phyloP scores from a whole-genome alignment of 192 early-diverging fungal genomes.

The Umbelopsis isabellina region DNA sequence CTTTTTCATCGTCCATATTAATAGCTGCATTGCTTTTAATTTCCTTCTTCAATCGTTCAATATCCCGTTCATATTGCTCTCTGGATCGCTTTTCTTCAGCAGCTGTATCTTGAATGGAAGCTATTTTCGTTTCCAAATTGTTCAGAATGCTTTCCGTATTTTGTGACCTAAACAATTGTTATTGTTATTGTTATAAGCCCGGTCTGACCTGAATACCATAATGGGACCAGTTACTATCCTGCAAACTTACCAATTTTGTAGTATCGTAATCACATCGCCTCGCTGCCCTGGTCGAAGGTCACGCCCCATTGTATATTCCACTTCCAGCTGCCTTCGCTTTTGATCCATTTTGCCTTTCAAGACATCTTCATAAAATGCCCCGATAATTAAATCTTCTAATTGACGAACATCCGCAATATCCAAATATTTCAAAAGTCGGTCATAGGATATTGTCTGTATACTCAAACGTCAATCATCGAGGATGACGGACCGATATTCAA shows the following conservation, averaged over 20 bases:
- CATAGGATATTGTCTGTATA: constrained; percentile 71
- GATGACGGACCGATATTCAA: background rate
- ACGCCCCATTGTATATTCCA: constrained; percentile 83
- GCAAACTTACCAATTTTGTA: constrained; percentile 61
- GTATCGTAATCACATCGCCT: constrained; percentile 53
- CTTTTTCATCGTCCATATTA: constrained; percentile 13
- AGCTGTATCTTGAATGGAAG: constrained; percentile 46
- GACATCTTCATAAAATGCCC: constrained; percentile 80
- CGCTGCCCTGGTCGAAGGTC: constrained; percentile 73
- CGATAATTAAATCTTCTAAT: constrained; percentile 88
- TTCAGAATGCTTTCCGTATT: constrained; percentile 58
- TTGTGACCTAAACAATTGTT: constrained; percentile 45
- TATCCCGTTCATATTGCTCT: constrained; percentile 51
- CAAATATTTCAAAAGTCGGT: constrained; percentile 61
- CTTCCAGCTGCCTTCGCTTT: constrained; percentile 68
- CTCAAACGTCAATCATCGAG: background rate
- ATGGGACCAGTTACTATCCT: background rate
- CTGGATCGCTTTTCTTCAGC: constrained; percentile 42
- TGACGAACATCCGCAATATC: constrained; percentile 80
- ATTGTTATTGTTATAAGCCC: background rate
- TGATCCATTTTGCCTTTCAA: constrained; percentile 85
- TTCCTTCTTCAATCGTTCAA: constrained; percentile 50
- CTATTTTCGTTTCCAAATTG: constrained; percentile 56
- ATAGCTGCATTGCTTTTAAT: constrained; percentile 17
- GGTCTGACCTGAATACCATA: background rate